These are phyloP conservation scores for Scenedesmus sp. DNA, from an alignment of 163 green algal species.

Conservation along the genomic window DNA sequence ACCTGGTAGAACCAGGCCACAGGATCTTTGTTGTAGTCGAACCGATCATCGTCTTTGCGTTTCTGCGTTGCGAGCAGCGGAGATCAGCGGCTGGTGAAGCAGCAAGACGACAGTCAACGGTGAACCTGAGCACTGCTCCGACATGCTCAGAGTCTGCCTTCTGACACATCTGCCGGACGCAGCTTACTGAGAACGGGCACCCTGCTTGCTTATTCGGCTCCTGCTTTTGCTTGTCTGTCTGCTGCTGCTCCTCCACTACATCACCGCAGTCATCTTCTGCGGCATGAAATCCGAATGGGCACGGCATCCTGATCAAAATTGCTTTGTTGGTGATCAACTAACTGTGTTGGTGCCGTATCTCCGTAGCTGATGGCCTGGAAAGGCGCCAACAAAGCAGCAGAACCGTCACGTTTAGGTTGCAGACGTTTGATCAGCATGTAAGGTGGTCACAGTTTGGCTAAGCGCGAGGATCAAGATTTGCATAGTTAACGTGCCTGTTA, in stretches of 20 bases:
- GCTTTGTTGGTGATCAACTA: background rate
- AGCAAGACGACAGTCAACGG: background rate
- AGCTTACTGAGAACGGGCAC: slow-evolving; percentile 9
- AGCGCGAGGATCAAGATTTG: no score
- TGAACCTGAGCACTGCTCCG: background rate
- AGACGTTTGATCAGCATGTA: no score
- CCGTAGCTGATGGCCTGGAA: background rate
- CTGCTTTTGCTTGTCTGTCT: slow-evolving; percentile 17
- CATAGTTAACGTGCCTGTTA: no score
- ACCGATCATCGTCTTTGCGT: slow-evolving; percentile 25
- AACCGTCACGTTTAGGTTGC: background rate
- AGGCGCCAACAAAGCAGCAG: background rate
- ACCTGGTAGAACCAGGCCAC: slow-evolving; percentile 54
- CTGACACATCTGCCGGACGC: background rate
- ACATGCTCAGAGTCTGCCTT: background rate
- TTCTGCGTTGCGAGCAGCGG: background rate
- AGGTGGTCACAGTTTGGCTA: no score
- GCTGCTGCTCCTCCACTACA: background rate
- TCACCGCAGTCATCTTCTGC: slow-evolving; percentile 11
- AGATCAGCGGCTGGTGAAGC: background rate
- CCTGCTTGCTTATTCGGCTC: background rate
- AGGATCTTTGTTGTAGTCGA: slow-evolving; percentile 56
- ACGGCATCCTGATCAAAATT: slow-evolving; percentile 18
- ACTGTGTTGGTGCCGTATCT: no score
- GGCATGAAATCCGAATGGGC: slow-evolving; percentile 34